Base-by-base conservation (phyloP, 495 filamentous ascomycete genomes). In the Penicillium taxi region DNA sequence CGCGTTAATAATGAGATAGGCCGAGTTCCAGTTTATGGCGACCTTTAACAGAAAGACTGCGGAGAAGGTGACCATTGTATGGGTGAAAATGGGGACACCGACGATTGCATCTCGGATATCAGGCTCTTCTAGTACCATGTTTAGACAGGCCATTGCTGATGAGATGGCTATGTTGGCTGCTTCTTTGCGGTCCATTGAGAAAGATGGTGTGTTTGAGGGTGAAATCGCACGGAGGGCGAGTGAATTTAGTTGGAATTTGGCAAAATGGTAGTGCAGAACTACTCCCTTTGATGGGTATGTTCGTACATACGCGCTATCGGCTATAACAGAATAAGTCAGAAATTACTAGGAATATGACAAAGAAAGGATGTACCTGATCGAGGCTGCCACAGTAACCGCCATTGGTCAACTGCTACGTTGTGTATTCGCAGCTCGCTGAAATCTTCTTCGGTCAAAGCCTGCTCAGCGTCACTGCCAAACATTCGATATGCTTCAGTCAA, bases 41-140 rank as follows among this genome's bases (percentile, higher is more conserved):
- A 75, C 69, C 42, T 76, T 76, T 29, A 76, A 61, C 8, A 75
- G 60, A 45, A 75, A 75, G 3, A 72, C 66, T 0, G 75, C 74
- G 9, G 70, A 71, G 43, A 73, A 80, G 8, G 73, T 69, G 26
- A 78, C 72, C 75, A 78, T 78, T n/a, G 75, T 77, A 37, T 78
- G 70, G 2, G 72, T 74, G 43, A 73, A 70, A 11, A 77, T 75
- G 6, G 70, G 67, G 27, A 73, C 77, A 0, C 72, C 66, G 18
- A 78, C 73, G 47, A 78, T 80, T 17, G 75, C 74, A 35, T 69
- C 59, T 5, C 72, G 70, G 13, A 80, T 70, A 32, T 76, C 72
- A 3, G 62, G 65, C 35, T 75, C 74, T 16, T 74, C 67, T 1
- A 78, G 52, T 4, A 77, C 67, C 45, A 77, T 63, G 12, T 69